Evolutionary conservation across 345 rosid species (phyloP).

Genomic region (Hevea brasiliensis): DNA sequence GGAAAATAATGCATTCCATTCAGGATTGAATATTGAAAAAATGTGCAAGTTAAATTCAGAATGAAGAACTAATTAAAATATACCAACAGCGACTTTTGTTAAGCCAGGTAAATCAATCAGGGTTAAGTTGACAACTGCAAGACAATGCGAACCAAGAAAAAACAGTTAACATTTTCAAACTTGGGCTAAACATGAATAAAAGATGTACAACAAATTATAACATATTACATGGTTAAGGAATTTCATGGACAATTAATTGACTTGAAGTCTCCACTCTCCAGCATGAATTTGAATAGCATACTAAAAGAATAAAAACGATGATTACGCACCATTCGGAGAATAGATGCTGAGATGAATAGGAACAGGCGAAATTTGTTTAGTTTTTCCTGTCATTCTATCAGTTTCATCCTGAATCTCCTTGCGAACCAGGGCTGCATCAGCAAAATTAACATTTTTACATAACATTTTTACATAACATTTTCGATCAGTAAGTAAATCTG

Average conservation of each 20-base stretch:
- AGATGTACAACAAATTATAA: neutral
- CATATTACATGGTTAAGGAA: neutral
- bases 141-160: constrained; percentile 3
- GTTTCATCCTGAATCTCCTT: constrained; percentile 94
- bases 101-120: constrained; percentile 91
- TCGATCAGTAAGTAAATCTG: neutral
- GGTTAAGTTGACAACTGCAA: constrained; percentile 94
- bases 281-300: neutral
- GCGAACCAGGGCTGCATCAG: constrained; percentile 63
- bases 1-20: constrained; percentile 21
- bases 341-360: constrained; percentile 95
- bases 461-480: neutral
- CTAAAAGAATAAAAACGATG: neutral
- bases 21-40: constrained; percentile 1
- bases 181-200: neutral
- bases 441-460: neutral
- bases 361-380: constrained; percentile 86
- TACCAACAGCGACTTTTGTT: constrained; percentile 95
- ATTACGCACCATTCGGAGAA: constrained; percentile 68
- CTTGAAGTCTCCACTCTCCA: neutral
- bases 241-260: neutral
- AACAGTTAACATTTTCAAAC: neutral
- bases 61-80: constrained; percentile 9
- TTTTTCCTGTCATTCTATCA: constrained; percentile 79
- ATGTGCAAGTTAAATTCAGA: constrained; percentile 8